These are phyloP conservation scores for Calonectria honghensis DNA, from an alignment of 2,329 filamentous ascomycete species.

Conservation along the genomic window DNA sequence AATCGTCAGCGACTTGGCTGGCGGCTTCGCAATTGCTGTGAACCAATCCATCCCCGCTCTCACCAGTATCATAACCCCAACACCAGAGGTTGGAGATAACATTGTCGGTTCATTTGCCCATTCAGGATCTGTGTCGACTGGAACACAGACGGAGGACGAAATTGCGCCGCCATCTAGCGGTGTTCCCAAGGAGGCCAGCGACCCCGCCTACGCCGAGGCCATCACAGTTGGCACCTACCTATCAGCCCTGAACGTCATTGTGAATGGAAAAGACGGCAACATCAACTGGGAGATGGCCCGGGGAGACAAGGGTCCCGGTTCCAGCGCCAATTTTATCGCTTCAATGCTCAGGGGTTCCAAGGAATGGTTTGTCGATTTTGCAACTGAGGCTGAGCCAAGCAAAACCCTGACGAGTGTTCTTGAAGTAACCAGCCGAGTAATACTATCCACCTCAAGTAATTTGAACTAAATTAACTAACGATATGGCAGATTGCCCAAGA, in stretches of 20 bases:
- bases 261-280: neutral
- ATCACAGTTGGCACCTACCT: neutral
- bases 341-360: neutral
- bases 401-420: neutral
- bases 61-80: neutral
- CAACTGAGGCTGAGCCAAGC: neutral
- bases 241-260: neutral
- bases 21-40: neutral
- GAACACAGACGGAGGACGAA: neutral
- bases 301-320: neutral
- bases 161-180: neutral
- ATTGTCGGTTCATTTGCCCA: neutral
- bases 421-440: neutral
- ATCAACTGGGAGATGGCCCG: neutral
- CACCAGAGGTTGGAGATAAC: neutral
- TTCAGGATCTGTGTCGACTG: neutral
- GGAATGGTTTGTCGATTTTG: neutral
- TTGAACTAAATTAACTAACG: neutral
- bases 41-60: neutral
- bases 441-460: neutral
- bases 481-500: neutral
- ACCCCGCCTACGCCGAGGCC: conserved; percentile 5
- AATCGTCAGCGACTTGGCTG: neutral
- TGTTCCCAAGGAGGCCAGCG: neutral
- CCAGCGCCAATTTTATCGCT: neutral